Evolutionary conservation across 2,329 filamentous ascomycete species (phyloP).

Genomic region (Fusarium mexicanum): DNA sequence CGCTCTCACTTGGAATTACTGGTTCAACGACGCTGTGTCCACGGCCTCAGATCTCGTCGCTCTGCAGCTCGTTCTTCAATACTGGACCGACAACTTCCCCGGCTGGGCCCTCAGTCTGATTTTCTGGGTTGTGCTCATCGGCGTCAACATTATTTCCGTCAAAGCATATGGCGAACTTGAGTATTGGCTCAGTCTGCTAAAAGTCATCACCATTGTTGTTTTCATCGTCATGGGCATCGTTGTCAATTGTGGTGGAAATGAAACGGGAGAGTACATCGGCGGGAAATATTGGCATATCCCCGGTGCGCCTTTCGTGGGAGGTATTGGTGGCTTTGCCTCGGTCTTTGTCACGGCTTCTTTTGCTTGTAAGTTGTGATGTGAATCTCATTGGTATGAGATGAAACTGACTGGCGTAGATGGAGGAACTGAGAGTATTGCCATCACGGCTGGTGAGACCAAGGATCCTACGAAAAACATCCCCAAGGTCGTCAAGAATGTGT

Average conservation of each 20-base stretch:
- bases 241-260: conserved; percentile 63
- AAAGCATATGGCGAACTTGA: conserved; percentile 56
- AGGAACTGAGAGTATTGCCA: conserved; percentile 72
- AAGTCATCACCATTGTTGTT: conserved; percentile 63
- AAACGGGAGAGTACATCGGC: conserved; percentile 64
- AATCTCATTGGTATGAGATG: background rate
- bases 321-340: conserved; percentile 72
- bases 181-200: conserved; percentile 66
- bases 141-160: conserved; percentile 49
- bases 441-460: conserved; percentile 73
- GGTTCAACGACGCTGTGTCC: conserved; percentile 70
- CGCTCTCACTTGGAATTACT: conserved; percentile 68
- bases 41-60: conserved; percentile 67
- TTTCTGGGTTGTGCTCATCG: conserved; percentile 66
- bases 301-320: conserved; percentile 71
- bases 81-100: conserved; percentile 70
- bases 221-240: conserved; percentile 72
- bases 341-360: conserved; percentile 65
- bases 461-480: conserved; percentile 70
- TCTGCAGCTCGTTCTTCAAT: conserved; percentile 63
- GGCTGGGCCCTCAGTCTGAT: conserved; percentile 71
- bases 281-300: conserved; percentile 66
- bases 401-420: conserved; percentile 39
- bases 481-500: conserved; percentile 71
- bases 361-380: conserved; percentile 56